Evolutionary conservation across 75 land plant species (phyloP).

Genomic region (Picea glauca): DNA sequence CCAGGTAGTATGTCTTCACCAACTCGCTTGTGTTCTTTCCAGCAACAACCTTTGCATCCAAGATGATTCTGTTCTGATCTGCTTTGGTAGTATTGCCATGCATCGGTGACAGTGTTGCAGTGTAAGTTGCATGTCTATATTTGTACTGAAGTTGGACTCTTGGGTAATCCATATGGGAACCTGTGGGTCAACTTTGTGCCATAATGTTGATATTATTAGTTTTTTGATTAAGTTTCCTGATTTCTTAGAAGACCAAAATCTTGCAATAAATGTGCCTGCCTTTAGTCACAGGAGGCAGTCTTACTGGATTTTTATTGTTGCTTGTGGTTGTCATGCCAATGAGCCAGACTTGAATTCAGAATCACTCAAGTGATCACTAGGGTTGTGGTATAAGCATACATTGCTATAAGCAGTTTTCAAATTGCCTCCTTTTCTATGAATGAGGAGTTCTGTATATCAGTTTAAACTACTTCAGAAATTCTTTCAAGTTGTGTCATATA

Average conservation of each 20-base stretch:
- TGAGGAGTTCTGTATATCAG: conserved; percentile 9
- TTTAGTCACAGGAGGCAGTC: conserved; percentile 1
- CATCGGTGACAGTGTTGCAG: background rate
- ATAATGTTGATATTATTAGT: conserved; percentile 8
- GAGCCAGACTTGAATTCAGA: conserved; percentile 1
- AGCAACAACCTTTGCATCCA: background rate
- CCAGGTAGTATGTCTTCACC: conserved; percentile 20
- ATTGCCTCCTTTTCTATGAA: background rate
- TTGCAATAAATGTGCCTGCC: conserved; percentile 14
- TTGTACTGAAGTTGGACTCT: conserved; percentile 10
- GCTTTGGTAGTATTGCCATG: background rate
- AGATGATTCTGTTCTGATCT: background rate
- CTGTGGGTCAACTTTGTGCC: conserved; percentile 10
- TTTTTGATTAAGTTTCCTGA: conserved; percentile 5
- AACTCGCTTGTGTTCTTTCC: background rate
- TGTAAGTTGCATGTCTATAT: background rate
- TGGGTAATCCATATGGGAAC: conserved; percentile 12
- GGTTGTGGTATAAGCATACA: background rate
- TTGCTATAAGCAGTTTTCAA: conserved; percentile 5
- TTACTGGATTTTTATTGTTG: conserved; percentile 6
- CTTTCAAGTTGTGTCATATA: conserved; percentile 7
- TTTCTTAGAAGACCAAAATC: conserved; percentile 3
- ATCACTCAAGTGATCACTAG: background rate
- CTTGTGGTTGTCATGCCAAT: conserved; percentile 1
- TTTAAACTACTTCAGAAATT: conserved; percentile 6